Evolutionary conservation across 2,329 filamentous ascomycete genomes (phyloP).

Genomic region (Rhytidhysteron rufulum): DNA sequence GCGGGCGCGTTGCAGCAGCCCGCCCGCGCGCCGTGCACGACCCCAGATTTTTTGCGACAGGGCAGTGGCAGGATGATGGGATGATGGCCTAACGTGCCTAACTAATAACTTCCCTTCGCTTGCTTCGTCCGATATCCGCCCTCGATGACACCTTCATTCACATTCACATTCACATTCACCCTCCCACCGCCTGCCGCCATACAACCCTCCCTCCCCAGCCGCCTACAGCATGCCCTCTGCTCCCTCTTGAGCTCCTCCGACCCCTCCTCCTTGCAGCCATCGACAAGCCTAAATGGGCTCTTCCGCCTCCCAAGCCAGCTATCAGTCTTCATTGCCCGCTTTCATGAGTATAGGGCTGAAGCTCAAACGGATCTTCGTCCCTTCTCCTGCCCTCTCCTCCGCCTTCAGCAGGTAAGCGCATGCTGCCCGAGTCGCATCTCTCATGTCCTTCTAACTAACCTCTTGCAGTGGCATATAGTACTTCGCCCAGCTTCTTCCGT

Average conservation of each 20-base stretch:
- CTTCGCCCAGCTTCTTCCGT: background rate
- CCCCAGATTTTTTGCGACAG: too few relatives aligned
- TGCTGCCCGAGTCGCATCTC: background rate
- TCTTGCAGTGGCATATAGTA: constrained; percentile 3
- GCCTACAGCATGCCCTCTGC: background rate
- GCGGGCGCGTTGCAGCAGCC: background rate
- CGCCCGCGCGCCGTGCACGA: too few relatives aligned
- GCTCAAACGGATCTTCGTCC: constrained; percentile 7
- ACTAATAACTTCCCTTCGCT: too few relatives aligned
- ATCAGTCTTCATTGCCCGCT: constrained; percentile 1
- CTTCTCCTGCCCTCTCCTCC: constrained; percentile 1
- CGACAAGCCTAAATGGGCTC: constrained; percentile 11
- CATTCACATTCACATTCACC: too few relatives aligned
- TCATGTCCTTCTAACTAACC: background rate
- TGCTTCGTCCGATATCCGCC: too few relatives aligned
- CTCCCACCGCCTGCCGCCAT: background rate
- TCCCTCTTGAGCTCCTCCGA: background rate
- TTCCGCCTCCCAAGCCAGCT: constrained; percentile 3
- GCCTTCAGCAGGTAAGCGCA: background rate
- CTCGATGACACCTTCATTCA: too few relatives aligned
- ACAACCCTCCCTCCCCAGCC: background rate
- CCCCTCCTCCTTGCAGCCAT: background rate
- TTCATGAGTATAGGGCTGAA: constrained; percentile 3
- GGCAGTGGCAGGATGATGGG: too few relatives aligned
- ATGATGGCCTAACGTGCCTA: too few relatives aligned